Conservation (phyloP, 768 basidiomycete genomes). For the Termitomyces sp. region DNA sequence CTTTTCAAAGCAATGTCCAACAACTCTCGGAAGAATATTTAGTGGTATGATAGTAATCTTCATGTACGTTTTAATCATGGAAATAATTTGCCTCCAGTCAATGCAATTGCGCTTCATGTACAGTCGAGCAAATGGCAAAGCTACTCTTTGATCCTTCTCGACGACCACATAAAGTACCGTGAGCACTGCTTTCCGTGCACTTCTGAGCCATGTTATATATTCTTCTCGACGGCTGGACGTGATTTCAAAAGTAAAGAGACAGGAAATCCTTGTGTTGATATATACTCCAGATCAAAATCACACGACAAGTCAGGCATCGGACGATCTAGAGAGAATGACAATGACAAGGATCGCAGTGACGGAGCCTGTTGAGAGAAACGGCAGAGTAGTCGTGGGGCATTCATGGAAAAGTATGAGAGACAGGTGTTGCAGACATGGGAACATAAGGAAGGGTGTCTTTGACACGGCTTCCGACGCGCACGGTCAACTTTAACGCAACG, state of each 20-base stretch:
- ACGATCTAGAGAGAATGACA: too few relatives aligned
- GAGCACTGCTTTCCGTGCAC: slow-evolving; percentile 4
- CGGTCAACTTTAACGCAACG: too few relatives aligned
- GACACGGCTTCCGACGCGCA: too few relatives aligned
- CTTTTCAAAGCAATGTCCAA: slow-evolving; percentile 17
- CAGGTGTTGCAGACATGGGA: slow-evolving; percentile 17
- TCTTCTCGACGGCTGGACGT: slow-evolving; percentile 1
- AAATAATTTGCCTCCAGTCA: slow-evolving; percentile 3
- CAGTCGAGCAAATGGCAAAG: too few relatives aligned
- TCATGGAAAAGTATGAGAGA: slow-evolving; percentile 17
- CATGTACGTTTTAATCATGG: not conserved
- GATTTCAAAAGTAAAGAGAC: slow-evolving; percentile 4
- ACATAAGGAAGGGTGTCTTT: slow-evolving; percentile 9
- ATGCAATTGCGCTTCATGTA: too few relatives aligned
- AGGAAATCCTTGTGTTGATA: slow-evolving; percentile 4
- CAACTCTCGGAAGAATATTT: not conserved
- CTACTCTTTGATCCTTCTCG: too few relatives aligned
- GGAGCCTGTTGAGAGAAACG: too few relatives aligned
- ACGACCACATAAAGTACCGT: not conserved
- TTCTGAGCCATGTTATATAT: slow-evolving; percentile 9
- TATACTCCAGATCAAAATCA: slow-evolving; percentile 13
- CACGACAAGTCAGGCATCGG: slow-evolving; percentile 12
- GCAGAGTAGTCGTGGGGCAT: slow-evolving; percentile 18
- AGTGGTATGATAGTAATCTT: not conserved
- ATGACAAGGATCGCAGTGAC: slow-evolving; percentile 14